Base-by-base conservation (phyloP, 768 basidiomycete species). In the Termitomyces sp. region DNA sequence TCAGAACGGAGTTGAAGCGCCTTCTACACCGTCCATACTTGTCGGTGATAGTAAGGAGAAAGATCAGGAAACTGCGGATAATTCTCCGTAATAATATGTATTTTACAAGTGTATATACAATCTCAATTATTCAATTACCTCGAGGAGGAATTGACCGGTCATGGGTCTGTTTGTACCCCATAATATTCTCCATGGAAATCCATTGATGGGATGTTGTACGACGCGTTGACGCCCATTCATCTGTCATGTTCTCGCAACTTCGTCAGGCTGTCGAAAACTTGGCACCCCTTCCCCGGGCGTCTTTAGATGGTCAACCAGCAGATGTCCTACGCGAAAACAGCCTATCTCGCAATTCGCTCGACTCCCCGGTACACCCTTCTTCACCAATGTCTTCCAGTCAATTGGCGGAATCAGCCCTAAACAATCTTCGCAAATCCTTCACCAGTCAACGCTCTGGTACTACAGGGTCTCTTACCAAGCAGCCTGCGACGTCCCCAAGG, bases 201-300 rank as follows among this genome's bases (percentile, higher is more conserved):
- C 10, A 6, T 26, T n/a, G 14, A 52, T 31, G 51, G 37, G 18
- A 47, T 22, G 4, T 3, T 14, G 32, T 42, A 18, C 36, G 20
- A 20, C 5, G 24, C 36, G 27, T 48, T 24, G 20, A 51, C 46
- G 7, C 43, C 18, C 8, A 32, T 32, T 56, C 22, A 16, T 20
- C 18, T 13, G n/a, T 51, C 50, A 92, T 92, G 90, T 91, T 92
- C 69, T 86, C 81, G 47, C 84, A 86, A 65, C 82, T 89, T 67
- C 79, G 81, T 39, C 84, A 86, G 57, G 87, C 85, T 59, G 86
- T 92, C 18, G 90, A 92, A 68, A 82, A 74, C 51, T 71, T 90
- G 36, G 83, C 85, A 20, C 80, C 82, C 47, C 76, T 74, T 50
- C 74, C 76, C 53, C 74, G 76, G 37, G 72, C 71, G 36, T 63